These are phyloP conservation scores for Fusarium sarcochroum DNA, from an alignment of 2,329 filamentous ascomycete genomes.

Conservation along the genomic window DNA sequence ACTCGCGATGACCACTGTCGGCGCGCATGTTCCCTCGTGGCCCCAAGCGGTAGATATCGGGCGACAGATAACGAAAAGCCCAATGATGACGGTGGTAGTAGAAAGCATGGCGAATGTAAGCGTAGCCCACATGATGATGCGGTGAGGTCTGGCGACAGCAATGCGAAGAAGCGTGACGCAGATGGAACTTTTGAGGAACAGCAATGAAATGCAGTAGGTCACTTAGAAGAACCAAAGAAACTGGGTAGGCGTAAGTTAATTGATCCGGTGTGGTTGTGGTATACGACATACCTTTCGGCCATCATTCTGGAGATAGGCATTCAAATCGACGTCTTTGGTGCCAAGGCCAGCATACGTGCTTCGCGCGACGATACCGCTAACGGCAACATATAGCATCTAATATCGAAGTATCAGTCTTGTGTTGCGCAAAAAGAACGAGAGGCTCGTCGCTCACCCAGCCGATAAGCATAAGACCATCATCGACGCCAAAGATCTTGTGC, in stretches of 20 bases:
- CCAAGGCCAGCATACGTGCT: constrained; percentile 23
- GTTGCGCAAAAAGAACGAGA: background rate
- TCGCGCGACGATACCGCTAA: background rate
- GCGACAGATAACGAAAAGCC: constrained; percentile 3
- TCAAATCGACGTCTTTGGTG: constrained; percentile 15
- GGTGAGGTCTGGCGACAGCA: constrained; percentile 24
- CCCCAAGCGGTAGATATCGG: constrained; percentile 20
- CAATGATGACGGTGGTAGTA: constrained; percentile 14
- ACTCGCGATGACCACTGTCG: background rate
- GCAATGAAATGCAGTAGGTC: constrained; percentile 18
- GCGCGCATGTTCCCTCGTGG: background rate
- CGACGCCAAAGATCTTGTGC: constrained; percentile 23
- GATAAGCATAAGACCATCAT: constrained; percentile 34
- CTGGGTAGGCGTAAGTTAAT: background rate
- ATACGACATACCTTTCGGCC: constrained; percentile 19
- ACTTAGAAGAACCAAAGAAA: constrained; percentile 29
- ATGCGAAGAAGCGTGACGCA: constrained; percentile 36
- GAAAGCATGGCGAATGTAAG: constrained; percentile 12
- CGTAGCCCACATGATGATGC: constrained; percentile 27
- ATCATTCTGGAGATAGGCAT: constrained; percentile 8
- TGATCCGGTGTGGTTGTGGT: background rate
- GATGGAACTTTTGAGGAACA: constrained; percentile 35
- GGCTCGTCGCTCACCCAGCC: constrained; percentile 27
- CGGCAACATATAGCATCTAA: constrained; percentile 27
- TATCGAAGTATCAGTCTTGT: background rate